Conservation (phyloP, 1,139 yeast genomes). For the Yamadazyma buinensis region DNA sequence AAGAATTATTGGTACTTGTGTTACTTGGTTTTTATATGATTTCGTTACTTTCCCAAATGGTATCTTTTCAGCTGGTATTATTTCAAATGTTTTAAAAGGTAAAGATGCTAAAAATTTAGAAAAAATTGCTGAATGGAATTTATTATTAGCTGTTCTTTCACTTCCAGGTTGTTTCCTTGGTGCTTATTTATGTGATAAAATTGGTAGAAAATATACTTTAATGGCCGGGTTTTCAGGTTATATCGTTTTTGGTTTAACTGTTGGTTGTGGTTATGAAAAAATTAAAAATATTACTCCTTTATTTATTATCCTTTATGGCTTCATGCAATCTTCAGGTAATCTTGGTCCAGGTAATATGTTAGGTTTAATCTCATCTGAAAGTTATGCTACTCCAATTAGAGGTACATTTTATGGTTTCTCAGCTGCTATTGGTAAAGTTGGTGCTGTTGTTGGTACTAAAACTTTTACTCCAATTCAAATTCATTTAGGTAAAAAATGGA, state of each 20-base stretch:
- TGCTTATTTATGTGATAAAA: slow-evolving; percentile 35
- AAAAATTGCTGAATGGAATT: slow-evolving; percentile 47
- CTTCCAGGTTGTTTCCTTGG: slow-evolving; percentile 48
- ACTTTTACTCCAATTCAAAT: slow-evolving; percentile 41
- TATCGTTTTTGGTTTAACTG: slow-evolving; percentile 45
- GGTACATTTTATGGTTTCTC: slow-evolving; percentile 56
- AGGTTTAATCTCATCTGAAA: slow-evolving; percentile 67
- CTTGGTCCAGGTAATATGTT: slow-evolving; percentile 76
- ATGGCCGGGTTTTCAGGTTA: slow-evolving; percentile 45
- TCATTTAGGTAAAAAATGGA: slow-evolving; percentile 29
- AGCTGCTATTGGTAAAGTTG: slow-evolving; percentile 50
- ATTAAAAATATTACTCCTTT: slow-evolving; percentile 37
- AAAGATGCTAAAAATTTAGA: slow-evolving; percentile 26
- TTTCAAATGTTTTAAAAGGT: slow-evolving; percentile 31
- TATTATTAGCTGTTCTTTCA: slow-evolving; percentile 40
- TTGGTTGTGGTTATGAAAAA: slow-evolving; percentile 43
- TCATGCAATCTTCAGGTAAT: slow-evolving; percentile 54
- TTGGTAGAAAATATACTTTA: slow-evolving; percentile 46
- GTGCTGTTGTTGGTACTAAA: slow-evolving; percentile 48
- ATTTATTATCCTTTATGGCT: slow-evolving; percentile 46
- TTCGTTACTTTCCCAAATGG: slow-evolving; percentile 53
- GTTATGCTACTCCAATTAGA: slow-evolving; percentile 71
- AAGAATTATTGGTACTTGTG: slow-evolving; percentile 41
- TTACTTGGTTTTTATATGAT: slow-evolving; percentile 51
- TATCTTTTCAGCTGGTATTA: slow-evolving; percentile 45